Evolutionary conservation across 306 rosid genomes (phyloP).

Genomic region (Fragaria iinumae): DNA sequence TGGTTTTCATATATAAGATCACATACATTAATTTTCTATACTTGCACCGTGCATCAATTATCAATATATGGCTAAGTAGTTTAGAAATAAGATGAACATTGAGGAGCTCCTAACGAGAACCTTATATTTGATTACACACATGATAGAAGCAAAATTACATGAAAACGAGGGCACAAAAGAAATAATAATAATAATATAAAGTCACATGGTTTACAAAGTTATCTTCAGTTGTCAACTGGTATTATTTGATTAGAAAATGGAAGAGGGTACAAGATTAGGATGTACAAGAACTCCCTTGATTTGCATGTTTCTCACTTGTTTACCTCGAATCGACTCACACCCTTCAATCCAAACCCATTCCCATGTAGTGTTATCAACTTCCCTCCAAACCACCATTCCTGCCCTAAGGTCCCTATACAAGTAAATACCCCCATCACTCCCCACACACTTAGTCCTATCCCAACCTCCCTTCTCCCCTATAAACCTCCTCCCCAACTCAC

Average conservation of each 20-base stretch:
- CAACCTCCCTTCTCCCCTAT: slow-evolving; percentile 47
- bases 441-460: slow-evolving; percentile 62
- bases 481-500: slow-evolving; percentile 50
- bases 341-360: slow-evolving; percentile 77
- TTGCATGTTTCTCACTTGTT: slow-evolving; percentile 38
- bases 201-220: background rate
- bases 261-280: slow-evolving; percentile 58
- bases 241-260: slow-evolving; percentile 2
- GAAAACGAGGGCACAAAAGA: background rate
- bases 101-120: too few species aligned
- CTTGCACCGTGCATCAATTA: too few species aligned
- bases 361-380: slow-evolving; percentile 26
- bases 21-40: too few species aligned
- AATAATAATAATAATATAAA: too few species aligned
- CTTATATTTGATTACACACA: too few species aligned
- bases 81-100: too few species aligned
- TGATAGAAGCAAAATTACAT: too few species aligned
- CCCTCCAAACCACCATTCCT: slow-evolving; percentile 64
- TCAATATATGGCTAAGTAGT: too few species aligned
- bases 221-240: background rate
- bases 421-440: slow-evolving; percentile 42
- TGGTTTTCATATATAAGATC: too few species aligned
- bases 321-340: slow-evolving; percentile 37
- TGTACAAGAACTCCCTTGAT: slow-evolving; percentile 58
- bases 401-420: slow-evolving; percentile 55